These are phyloP conservation scores for Cajanus cajan DNA, from an alignment of 306 rosid genomes.

Conservation along the genomic window DNA sequence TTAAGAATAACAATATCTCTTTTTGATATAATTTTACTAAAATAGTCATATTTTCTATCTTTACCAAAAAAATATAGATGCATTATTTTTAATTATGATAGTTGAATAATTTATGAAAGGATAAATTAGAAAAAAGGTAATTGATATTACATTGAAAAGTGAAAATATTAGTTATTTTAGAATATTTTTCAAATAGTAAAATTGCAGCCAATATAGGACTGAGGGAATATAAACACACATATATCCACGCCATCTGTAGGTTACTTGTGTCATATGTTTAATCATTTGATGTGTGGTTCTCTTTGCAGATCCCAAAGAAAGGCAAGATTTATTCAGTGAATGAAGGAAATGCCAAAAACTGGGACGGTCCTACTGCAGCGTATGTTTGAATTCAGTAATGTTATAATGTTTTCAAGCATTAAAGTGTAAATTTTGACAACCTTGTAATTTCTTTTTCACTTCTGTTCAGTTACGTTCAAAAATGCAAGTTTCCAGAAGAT, in stretches of 20 bases:
- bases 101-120: too few relatives aligned
- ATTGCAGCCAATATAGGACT: too few relatives aligned
- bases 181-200: too few relatives aligned
- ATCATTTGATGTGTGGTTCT: conserved; percentile 25
- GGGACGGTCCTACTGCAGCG: conserved; percentile 90
- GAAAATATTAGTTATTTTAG: too few relatives aligned
- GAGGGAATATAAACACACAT: neutral
- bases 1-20: too few relatives aligned
- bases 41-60: too few relatives aligned
- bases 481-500: conserved; percentile 87
- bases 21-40: too few relatives aligned
- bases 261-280: neutral
- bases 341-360: conserved; percentile 97
- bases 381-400: conserved; percentile 39
- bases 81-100: too few relatives aligned
- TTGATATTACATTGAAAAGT: too few relatives aligned
- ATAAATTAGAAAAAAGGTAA: too few relatives aligned
- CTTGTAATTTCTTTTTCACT: neutral
- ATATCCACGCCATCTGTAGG: neutral
- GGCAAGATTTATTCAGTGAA: conserved; percentile 97
- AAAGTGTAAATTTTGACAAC: conserved; percentile 13
- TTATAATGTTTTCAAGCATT: neutral
- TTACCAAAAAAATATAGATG: too few relatives aligned
- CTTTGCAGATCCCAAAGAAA: conserved; percentile 70
- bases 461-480: conserved; percentile 66